phyloP scores from a whole-genome alignment of 2,329 filamentous ascomycete species.

The Sarocladiaceae sp. region DNA sequence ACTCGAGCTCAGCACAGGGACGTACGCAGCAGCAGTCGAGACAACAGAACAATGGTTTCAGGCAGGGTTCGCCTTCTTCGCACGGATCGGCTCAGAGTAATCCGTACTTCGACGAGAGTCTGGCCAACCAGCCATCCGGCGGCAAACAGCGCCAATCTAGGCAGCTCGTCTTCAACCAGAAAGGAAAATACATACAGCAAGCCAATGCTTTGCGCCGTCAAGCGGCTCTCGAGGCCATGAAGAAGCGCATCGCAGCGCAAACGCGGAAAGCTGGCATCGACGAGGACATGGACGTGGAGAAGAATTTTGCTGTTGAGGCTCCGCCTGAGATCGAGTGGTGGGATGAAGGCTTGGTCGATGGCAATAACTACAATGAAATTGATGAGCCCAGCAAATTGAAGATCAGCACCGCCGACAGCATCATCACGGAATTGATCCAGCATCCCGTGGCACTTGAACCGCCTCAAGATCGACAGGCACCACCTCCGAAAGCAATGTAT shows the following conservation, averaged over 20 bases:
- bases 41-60: constrained; percentile 9
- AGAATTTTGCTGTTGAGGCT: constrained; percentile 75
- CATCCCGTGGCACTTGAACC: constrained; percentile 88
- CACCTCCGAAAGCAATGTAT: constrained; percentile 81
- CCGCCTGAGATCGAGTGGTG: constrained; percentile 95
- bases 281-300: constrained; percentile 82
- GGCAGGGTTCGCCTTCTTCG: neutral
- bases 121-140: constrained; percentile 51
- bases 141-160: constrained; percentile 62
- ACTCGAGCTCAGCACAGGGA: neutral
- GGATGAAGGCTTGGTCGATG: constrained; percentile 82
- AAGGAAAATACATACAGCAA: constrained; percentile 95
- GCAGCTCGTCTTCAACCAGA: constrained; percentile 83
- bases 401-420: constrained; percentile 70
- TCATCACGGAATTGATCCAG: constrained; percentile 86
- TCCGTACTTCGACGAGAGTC: constrained; percentile 73
- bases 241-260: constrained; percentile 82
- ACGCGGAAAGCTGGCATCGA: constrained; percentile 89
- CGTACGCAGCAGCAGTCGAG: constrained; percentile 13
- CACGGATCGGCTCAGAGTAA: constrained; percentile 38
- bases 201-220: constrained; percentile 84
- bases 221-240: constrained; percentile 86
- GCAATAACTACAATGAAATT: constrained; percentile 66
- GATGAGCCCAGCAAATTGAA: constrained; percentile 61
- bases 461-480: constrained; percentile 78